Evolutionary conservation across 2,329 filamentous ascomycete species (phyloP), one percentile per base, ranked within the genome.

Genomic region (Alternaria angustiovoidea): DNA sequence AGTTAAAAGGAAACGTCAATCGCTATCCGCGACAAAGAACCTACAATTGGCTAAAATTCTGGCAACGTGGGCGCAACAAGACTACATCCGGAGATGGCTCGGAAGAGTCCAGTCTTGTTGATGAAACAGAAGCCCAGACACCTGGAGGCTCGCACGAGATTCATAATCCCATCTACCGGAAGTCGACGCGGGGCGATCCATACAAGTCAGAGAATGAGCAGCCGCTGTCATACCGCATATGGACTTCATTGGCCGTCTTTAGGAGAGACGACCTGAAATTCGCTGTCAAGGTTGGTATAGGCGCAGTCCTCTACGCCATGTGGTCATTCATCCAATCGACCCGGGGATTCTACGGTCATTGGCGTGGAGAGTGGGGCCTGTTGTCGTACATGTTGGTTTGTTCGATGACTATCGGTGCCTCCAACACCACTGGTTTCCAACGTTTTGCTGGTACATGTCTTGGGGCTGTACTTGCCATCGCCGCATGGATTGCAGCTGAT

Each of bases 361-460:
- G 94, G 93, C 86, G 94, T 75, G 94, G 94, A 30, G 95, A 99
- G 83, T 99, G 95, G 95, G 95, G 95, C 22, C 84, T 99, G 2
- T 79, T 99, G 56, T 97, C 93, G 0, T 98, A 97, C 82, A 98
- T 98, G 94, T 89, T 98, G 74, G 95, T 99, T 24, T 96, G 94
- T 75, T 93, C 92, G 38, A 98, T 97, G 93, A 99, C 94, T 0
- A 94, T 97, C 22, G 95, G 95, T 28, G 93, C 95, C 7, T 92
- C 93, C 24, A 99, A 98, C 77, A 97, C 94, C 1, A 97, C 94
- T 0, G 94, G 93, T 4, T 88, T 89, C 72, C 89, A 94, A 49
- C 89, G 95, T 68, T 94, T 98, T 74, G 83, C 92, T 8, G 95
- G 94, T 58, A 99, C 94, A 1, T 84, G 93, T 34, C 83, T 96